Percentiles rank a stretch among this genome's conserved stretches.
phyloP scores from a whole-genome alignment of 495 filamentous ascomycete species.

The Xylaria bambusicola region DNA sequence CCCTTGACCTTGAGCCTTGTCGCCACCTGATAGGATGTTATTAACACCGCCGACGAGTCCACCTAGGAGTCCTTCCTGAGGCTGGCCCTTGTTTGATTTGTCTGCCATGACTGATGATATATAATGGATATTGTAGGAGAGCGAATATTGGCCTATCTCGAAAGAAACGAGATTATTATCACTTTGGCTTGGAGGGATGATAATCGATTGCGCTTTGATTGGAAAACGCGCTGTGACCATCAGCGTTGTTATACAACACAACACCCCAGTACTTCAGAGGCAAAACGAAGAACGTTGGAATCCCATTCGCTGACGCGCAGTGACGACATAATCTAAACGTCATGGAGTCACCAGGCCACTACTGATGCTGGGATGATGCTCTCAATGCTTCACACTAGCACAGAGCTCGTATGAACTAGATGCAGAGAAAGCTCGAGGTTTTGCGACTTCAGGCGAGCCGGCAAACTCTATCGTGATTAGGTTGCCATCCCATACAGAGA shows the following conservation, averaged over 20 bases:
- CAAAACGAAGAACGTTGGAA: too few relatives aligned
- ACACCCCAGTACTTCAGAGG: background rate
- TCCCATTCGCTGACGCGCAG: background rate
- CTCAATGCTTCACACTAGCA: conserved; percentile 1
- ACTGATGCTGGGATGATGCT: conserved; percentile 17
- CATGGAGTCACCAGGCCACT: conserved; percentile 1
- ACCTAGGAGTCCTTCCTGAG: conserved; percentile 37
- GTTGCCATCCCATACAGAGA: background rate
- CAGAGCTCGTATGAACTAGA: background rate
- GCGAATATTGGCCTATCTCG: background rate
- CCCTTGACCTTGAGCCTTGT: conserved; percentile 43
- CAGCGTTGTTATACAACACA: conserved; percentile 8
- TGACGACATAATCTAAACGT: conserved; percentile 11
- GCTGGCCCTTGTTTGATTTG: conserved; percentile 9
- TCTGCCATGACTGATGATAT: background rate
- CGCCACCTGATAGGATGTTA: conserved; percentile 43
- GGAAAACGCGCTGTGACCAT: background rate
- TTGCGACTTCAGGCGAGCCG: background rate
- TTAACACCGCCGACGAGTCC: conserved; percentile 38
- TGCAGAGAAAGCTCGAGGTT: background rate
- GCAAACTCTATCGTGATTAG: conserved; percentile 13
- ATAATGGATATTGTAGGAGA: too few relatives aligned
- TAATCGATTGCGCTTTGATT: too few relatives aligned
- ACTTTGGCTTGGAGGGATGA: too few relatives aligned
- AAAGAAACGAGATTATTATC: too few relatives aligned